Conservation (phyloP, 768 basidiomycete species). For the Psilocybe subaeruginosa region DNA sequence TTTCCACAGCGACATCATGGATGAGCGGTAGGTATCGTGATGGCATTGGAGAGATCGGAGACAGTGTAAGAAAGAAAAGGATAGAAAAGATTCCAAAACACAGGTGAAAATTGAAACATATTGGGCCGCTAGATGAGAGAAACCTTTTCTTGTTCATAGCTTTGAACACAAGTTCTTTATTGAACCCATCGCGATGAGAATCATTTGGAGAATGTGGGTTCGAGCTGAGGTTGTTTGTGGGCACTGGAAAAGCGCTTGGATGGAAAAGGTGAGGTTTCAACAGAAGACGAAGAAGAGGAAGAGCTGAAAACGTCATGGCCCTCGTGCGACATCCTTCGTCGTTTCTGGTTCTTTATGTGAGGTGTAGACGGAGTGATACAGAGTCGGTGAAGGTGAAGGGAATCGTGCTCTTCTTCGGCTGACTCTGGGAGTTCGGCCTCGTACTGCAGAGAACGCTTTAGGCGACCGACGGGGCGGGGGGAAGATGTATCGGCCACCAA, state of each 20-base stretch:
- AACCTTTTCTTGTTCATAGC: conserved; percentile 53
- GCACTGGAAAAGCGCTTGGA: conserved; percentile 26
- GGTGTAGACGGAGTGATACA: conserved; percentile 33
- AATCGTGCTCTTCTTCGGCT: conserved; percentile 7
- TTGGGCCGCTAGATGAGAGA: conserved; percentile 49
- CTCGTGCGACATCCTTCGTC: conserved; percentile 26
- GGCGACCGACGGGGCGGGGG: conserved; percentile 25
- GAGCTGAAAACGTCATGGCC: conserved; percentile 35
- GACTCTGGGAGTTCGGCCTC: neutral
- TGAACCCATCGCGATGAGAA: conserved; percentile 21
- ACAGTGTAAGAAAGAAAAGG: neutral
- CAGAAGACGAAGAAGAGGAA: conserved; percentile 31
- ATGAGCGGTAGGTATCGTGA: neutral
- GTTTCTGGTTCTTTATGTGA: conserved; percentile 35
- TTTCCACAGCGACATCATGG: neutral
- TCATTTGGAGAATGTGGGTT: neutral
- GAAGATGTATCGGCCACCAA: conserved; percentile 33
- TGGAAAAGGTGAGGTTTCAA: conserved; percentile 40
- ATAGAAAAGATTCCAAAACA: neutral
- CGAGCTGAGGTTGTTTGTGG: conserved; percentile 11
- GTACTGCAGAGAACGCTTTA: conserved; percentile 18
- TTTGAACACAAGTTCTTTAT: conserved; percentile 21
- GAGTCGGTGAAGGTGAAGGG: conserved; percentile 9
- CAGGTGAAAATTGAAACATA: neutral
- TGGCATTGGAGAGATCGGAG: neutral